Base-by-base conservation (phyloP, 208 protist genomes). In the Vickermania ingenoplastis region DNA sequence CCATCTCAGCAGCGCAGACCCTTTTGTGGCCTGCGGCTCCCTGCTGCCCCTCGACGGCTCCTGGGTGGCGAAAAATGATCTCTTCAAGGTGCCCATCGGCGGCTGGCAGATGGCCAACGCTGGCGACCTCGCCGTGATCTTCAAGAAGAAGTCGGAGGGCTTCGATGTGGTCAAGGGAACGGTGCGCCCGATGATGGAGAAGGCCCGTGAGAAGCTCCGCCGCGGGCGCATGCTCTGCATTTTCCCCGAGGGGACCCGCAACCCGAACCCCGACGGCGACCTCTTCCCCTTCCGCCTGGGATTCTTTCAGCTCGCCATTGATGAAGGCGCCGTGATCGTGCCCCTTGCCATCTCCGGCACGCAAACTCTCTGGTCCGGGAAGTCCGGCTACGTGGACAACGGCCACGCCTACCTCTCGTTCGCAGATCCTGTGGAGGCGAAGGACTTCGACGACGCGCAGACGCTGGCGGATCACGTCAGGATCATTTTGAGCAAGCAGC, bases 81-180 rank as follows among this genome's bases (percentile, higher is more conserved):
- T 95, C 51, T 92, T 95, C 71, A 73, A 73, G 36, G 73, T 95
- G 7, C 89, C 89, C 1, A 81, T 95, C 49, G 89, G 83, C 27
- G 89, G 89, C 50, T 91, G 89, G 82, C 66, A 71, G 30, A 61
- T 95, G 63, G 71, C 63, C 61, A 92, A 92, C 67, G 57, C 77
- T 3, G 85, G 74, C 24, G 89, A 95, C 59, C 75, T 95, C 7
- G 57, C 59, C 21, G 83, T 95, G 25, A 59, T 61, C 48, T 95
- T 95, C 59, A 75, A 66, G 27, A 75, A 90, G 66, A 89, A 92
- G 64, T 71, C 69, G 60, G 63, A 59, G 3, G 78, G 86, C 29
- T 86, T 90, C 52, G 75, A 79, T 3, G 89, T 83, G 7, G 73
- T 90, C 3, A 92, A 91, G 67, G 89, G 86, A 14, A 82, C 78